Evolutionary conservation across 148 eudicot species (phyloP), one percentile per base, ranked within the genome.

Genomic region (Pouteria glomerata): DNA sequence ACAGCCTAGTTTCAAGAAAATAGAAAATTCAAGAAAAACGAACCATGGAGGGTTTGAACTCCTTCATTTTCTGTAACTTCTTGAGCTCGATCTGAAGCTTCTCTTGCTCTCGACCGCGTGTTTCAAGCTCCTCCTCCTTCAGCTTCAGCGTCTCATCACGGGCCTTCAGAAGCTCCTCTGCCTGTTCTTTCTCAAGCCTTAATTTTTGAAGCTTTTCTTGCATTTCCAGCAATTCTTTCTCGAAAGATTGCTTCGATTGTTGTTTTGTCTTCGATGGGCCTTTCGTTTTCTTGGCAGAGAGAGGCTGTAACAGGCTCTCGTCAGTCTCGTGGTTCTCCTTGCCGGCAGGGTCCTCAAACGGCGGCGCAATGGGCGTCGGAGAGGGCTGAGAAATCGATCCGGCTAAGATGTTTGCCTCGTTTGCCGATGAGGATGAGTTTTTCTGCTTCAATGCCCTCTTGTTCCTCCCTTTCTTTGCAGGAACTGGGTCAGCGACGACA

Each of bases 21-120:
- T 44, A 23, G 6, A 39, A 51, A 18, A 27, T 31, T 27, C 66
- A 66, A 65, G 45, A 31, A 45, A 53, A 72, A 70, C 82, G 45
- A 33, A 93, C 98, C 94, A 93, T 72, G 56, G 76, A 80, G 57
- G 97, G 98, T 47, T 91, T 94, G 66, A 94, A 94, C 72, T 94
- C 98, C 81, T 94, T 94, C 76, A 87, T 55, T 70, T 94, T 94
- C 83, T 91, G 93, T 91, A 94, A 77, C 74, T 89, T 94, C 76
- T 85, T 94, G 69, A 93, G 76, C 80, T 93, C 96, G 42, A 47
- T 69, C 67, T 86, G 85, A 69, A 91, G 85, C 74, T 83, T 86
- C 72, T 83, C 86, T 39, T 91, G 89, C 71, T 87, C 91, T 16
- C 50, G n/a, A 13, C 76, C 85, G 16, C 75, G 67, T 21, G 72